A percentile compares a stretch with the other conserved stretches of the same genome.
phyloP scores from a whole-genome alignment of 108 stramenopile genomes.

The Stephanodiscus triporus region DNA sequence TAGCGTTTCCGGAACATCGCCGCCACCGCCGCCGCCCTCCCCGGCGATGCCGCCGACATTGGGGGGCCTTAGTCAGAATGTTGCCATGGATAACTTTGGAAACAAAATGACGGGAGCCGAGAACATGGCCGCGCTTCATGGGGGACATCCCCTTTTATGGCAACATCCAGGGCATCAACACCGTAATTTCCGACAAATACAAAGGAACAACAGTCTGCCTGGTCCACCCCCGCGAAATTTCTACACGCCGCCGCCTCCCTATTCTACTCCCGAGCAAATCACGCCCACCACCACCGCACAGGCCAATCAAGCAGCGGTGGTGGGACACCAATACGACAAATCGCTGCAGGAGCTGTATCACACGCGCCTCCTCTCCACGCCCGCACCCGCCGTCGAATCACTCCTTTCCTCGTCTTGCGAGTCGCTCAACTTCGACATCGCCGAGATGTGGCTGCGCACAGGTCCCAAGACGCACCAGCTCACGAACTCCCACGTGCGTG shows the following conservation, averaged over 20 bases:
- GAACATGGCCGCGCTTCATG: background rate
- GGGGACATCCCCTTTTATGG: background rate
- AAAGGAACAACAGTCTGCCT: background rate
- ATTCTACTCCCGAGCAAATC: background rate
- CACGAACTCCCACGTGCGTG: conserved; percentile 82
- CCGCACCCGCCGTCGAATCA: conserved; percentile 67
- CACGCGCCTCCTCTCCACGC: conserved; percentile 37
- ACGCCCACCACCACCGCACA: conserved; percentile 1
- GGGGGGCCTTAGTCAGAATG: conserved; percentile 30
- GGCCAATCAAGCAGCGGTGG: background rate
- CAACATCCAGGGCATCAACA: background rate
- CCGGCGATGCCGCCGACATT: conserved; percentile 8
- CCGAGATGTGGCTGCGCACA: conserved; percentile 94
- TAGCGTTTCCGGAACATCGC: background rate
- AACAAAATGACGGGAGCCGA: background rate
- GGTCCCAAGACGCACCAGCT: conserved; percentile 91
- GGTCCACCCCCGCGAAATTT: background rate
- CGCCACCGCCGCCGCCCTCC: conserved; percentile 2
- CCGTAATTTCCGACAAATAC: background rate
- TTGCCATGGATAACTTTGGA: background rate
- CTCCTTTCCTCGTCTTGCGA: conserved; percentile 79
- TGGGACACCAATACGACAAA: conserved; percentile 11
- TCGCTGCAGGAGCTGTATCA: conserved; percentile 31
- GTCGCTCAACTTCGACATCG: conserved; percentile 89
- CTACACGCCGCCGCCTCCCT: background rate